These are phyloP conservation scores for Phylloporus arenicola DNA, from an alignment of 768 basidiomycete species.

Conservation along the genomic window DNA sequence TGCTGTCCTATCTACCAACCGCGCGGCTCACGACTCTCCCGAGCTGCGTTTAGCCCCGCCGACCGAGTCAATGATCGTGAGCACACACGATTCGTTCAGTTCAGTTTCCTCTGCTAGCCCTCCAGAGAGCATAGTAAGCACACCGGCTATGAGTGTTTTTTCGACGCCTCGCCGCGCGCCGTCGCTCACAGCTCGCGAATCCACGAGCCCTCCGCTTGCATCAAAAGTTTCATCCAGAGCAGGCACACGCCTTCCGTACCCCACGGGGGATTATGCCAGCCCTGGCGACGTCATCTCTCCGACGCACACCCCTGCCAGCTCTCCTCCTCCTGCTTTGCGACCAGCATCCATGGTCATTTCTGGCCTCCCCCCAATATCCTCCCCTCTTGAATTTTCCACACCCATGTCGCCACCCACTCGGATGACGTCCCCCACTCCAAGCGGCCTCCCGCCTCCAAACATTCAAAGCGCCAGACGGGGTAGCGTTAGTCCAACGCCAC, in stretches of 20 bases:
- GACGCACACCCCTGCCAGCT: conserved; percentile 38
- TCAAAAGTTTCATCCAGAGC: conserved; percentile 25
- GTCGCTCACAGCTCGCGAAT: conserved; percentile 48
- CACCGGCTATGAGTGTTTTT: conserved; percentile 8
- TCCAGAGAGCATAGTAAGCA: conserved; percentile 9
- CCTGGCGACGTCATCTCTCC: conserved; percentile 44
- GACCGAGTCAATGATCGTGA: conserved; percentile 42
- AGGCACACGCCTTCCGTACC: conserved; percentile 63
- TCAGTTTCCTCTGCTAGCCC: conserved; percentile 14
- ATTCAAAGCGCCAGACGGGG: conserved; percentile 37
- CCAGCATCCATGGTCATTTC: conserved; percentile 43
- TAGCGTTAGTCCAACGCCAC: conserved; percentile 66
- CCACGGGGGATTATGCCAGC: conserved; percentile 76
- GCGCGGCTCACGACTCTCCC: conserved; percentile 40
- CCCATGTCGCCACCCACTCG: conserved; percentile 23
- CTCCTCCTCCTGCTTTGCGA: conserved; percentile 38
- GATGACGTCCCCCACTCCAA: conserved; percentile 20
- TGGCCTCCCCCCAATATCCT: conserved; percentile 35
- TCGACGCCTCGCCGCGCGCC: conserved; percentile 30
- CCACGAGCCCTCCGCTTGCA: conserved; percentile 58
- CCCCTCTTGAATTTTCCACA: conserved; percentile 18
- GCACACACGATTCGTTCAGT: conserved; percentile 23
- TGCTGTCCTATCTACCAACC: conserved; percentile 39
- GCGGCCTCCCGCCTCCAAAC: conserved; percentile 41
- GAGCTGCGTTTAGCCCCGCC: conserved; percentile 42